Evolutionary conservation across 345 rosid species (phyloP).

Genomic region (Aquilaria malaccensis): DNA sequence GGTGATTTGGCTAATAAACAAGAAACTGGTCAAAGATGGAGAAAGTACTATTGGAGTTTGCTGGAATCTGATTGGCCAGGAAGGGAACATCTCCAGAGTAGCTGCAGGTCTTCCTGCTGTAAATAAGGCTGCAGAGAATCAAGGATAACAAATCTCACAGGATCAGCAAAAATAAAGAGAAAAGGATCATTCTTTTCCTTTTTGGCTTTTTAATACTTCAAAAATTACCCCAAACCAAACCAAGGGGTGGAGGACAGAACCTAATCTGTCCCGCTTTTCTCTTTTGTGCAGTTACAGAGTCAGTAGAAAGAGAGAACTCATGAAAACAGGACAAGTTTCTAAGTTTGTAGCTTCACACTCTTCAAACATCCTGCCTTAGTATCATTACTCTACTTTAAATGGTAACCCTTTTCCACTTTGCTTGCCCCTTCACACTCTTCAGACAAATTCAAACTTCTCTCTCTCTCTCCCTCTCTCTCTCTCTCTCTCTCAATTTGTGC

Average conservation of each 20-base stretch:
- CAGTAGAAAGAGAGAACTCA: conserved; percentile 18
- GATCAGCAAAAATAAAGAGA: conserved; percentile 13
- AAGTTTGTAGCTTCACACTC: conserved; percentile 65
- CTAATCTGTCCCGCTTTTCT: conserved; percentile 17
- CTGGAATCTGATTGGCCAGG: conserved; percentile 98
- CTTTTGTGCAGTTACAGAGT: conserved; percentile 37
- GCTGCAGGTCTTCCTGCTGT: conserved; percentile 79
- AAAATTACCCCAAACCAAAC: conserved; percentile 9
- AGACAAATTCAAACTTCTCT: conserved; percentile 42
- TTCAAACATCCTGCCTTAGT: conserved; percentile 41
- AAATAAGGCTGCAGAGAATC: conserved; percentile 73
- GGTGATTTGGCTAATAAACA: conserved; percentile 1
- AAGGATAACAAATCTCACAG: conserved; percentile 22
- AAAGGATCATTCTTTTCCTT: no score
- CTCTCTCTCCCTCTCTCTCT: conserved; percentile 15
- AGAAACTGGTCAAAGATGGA: conserved; percentile 49
- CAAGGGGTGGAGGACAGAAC: conserved; percentile 10
- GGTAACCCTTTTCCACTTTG: conserved; percentile 23
- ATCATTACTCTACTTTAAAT: conserved; percentile 60
- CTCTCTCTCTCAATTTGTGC: conserved; percentile 2
- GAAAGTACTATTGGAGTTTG: conserved; percentile 78
- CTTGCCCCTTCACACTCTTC: conserved; percentile 7
- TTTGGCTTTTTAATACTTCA: conserved; percentile 2
- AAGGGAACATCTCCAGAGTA: conserved; percentile 99
- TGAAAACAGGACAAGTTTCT: conserved; percentile 38